A percentile compares a stretch with the other conserved stretches of the same genome.
phyloP scores from a whole-genome alignment of 176 grass and related monocot genomes.

The Dactylis glomerata region DNA sequence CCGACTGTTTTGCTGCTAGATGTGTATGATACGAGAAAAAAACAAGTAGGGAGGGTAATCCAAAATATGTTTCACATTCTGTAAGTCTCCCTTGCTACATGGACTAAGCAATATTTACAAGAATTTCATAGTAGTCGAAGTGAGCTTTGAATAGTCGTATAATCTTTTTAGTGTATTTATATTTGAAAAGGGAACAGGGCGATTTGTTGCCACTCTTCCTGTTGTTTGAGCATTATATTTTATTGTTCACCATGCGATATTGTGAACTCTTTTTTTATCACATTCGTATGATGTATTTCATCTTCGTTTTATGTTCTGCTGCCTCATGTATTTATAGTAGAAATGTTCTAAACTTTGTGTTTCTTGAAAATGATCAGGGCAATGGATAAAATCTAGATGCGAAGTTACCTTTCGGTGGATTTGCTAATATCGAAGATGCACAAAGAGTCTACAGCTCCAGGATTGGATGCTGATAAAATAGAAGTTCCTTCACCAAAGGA shows the following conservation, averaged over 20 bases:
- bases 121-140: conserved; percentile 1
- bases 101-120: not conserved
- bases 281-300: not conserved
- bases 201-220: not conserved
- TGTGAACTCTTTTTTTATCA: not conserved
- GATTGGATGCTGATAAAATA: conserved; percentile 40
- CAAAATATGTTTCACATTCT: conserved; percentile 9
- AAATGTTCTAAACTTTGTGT: conserved; percentile 4
- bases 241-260: not conserved
- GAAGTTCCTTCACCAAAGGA: conserved; percentile 56
- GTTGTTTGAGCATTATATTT: conserved; percentile 19
- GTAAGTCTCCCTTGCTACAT: not conserved
- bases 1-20: not conserved
- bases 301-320: conserved; percentile 12
- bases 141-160: conserved; percentile 14
- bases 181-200: conserved; percentile 13
- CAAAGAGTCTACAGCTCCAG: conserved; percentile 40
- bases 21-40: not conserved
- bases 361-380: conserved; percentile 23
- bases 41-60: not conserved
- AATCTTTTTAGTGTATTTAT: not conserved
- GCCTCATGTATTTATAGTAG: conserved; percentile 12
- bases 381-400: conserved; percentile 31
- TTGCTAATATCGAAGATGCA: conserved; percentile 46
- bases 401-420: not conserved